These are phyloP conservation scores for Cryptococcus jaspeensis DNA, from an alignment of 1,284 basidiomycete species.

Conservation along the genomic window DNA sequence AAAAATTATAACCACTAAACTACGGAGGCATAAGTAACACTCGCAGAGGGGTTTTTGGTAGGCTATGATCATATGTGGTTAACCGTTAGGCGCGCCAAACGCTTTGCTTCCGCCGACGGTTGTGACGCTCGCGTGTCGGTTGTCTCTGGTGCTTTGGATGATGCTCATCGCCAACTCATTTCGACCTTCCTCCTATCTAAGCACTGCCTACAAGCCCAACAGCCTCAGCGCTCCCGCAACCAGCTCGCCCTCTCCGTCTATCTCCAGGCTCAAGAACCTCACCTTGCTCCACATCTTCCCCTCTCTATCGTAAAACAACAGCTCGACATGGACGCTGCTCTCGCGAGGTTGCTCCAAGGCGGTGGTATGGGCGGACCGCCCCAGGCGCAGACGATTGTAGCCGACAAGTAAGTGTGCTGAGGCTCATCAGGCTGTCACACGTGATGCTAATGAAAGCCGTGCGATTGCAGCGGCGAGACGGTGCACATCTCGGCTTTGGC, in stretches of 20 bases:
- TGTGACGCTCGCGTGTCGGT: constrained; percentile 5
- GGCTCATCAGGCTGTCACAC: neutral
- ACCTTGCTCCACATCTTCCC: too few species aligned
- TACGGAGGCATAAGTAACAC: constrained; percentile 9
- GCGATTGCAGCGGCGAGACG: constrained; percentile 75
- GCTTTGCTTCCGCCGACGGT: neutral
- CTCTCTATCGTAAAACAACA: too few species aligned
- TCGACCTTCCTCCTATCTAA: neutral
- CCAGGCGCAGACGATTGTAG: constrained; percentile 42
- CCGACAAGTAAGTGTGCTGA: constrained; percentile 50
- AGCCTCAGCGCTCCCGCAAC: too few species aligned
- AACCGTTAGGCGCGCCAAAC: too few species aligned
- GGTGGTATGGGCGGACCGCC: constrained; percentile 15
- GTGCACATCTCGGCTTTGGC: constrained; percentile 95
- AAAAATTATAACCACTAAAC: constrained; percentile 27
- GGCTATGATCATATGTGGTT: neutral
- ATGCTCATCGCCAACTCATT: neutral
- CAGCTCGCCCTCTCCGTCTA: too few species aligned
- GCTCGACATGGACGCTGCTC: constrained; percentile 10
- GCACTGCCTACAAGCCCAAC: too few species aligned
- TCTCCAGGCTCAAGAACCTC: too few species aligned
- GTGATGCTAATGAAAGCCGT: neutral
- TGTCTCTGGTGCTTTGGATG: neutral
- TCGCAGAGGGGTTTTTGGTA: neutral
- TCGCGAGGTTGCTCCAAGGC: constrained; percentile 14